These are phyloP conservation scores for Harrya chromipes DNA, from an alignment of 768 basidiomycete genomes.

Conservation along the genomic window DNA sequence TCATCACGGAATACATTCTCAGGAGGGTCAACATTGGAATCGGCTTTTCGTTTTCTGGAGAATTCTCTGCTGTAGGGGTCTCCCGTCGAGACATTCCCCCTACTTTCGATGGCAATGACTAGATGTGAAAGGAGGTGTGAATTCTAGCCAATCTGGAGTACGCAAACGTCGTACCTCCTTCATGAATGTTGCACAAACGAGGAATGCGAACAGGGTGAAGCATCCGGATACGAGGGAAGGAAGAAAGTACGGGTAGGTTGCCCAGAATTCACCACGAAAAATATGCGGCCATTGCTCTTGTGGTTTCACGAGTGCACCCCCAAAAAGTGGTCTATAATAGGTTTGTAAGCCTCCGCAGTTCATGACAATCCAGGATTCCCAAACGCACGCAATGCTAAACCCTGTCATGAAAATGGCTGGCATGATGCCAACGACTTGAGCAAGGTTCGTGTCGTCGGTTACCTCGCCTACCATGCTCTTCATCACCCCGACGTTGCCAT, in stretches of 20 bases:
- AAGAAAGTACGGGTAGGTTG: slow-evolving; percentile 35
- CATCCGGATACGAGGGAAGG: slow-evolving; percentile 26
- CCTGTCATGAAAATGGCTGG: slow-evolving; percentile 29
- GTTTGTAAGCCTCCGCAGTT: not conserved
- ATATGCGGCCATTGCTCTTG: too few relatives aligned
- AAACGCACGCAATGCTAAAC: slow-evolving; percentile 27
- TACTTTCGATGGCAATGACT: slow-evolving; percentile 17
- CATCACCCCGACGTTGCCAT: slow-evolving; percentile 53
- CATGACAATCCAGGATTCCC: too few relatives aligned
- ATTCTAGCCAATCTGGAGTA: not conserved
- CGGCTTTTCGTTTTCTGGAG: slow-evolving; percentile 1
- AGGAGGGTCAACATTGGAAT: slow-evolving; percentile 33
- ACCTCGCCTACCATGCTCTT: slow-evolving; percentile 69
- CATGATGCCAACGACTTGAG: slow-evolving; percentile 33
- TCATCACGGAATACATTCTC: slow-evolving; percentile 30
- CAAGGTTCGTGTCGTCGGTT: slow-evolving; percentile 39
- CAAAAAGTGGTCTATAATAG: slow-evolving; percentile 48
- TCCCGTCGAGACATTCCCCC: not conserved
- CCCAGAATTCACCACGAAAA: slow-evolving; percentile 26
- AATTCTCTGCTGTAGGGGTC: not conserved
- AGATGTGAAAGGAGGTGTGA: not conserved
- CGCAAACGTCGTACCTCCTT: slow-evolving; percentile 26
- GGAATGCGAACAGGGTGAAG: slow-evolving; percentile 10
- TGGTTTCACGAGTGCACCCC: slow-evolving; percentile 44
- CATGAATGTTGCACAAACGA: slow-evolving; percentile 21